A percentile compares a stretch with the other conserved stretches of the same genome.
These are phyloP conservation scores for Colletotrichum chlorophyti DNA, from an alignment of 2,329 filamentous ascomycete genomes.

Conservation along the genomic window DNA sequence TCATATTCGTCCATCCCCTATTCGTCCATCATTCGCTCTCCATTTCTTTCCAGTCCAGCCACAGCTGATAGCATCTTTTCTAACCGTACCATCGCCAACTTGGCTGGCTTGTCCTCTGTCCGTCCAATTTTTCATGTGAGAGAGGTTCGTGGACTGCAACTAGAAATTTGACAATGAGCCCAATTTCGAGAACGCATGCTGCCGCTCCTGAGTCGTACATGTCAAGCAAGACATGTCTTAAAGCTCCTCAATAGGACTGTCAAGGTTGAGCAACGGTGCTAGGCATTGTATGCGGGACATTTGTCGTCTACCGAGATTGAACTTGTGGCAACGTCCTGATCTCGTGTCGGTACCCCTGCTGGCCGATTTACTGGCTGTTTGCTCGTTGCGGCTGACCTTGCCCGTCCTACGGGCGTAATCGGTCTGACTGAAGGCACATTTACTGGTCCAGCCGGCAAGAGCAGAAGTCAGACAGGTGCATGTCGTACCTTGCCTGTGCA, in stretches of 20 bases:
- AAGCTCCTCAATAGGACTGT: slow-evolving; percentile 29
- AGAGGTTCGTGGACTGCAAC: no score
- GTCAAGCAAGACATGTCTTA: slow-evolving; percentile 28
- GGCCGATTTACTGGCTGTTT: slow-evolving; percentile 9
- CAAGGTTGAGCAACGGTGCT: slow-evolving; percentile 19
- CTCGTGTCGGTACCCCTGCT: slow-evolving; percentile 6
- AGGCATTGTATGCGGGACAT: slow-evolving; percentile 29
- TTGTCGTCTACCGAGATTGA: slow-evolving; percentile 27
- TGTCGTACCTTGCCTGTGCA: slow-evolving; percentile 17
- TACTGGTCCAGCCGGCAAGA: neutral
- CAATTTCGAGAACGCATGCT: slow-evolving; percentile 24
- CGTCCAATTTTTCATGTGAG: no score
- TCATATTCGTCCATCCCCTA: no score
- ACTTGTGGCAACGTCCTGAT: slow-evolving; percentile 12
- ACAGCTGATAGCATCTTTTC: neutral
- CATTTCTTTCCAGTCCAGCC: no score
- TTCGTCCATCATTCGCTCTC: no score
- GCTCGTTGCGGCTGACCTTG: slow-evolving; percentile 13
- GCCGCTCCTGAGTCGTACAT: slow-evolving; percentile 16
- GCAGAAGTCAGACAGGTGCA: neutral
- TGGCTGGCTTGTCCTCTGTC: neutral
- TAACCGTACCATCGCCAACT: neutral
- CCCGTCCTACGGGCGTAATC: slow-evolving; percentile 11
- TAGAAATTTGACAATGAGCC: neutral
- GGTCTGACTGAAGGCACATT: slow-evolving; percentile 3